These are phyloP conservation scores for Blastobotrys chiropterorum DNA, from an alignment of 805 yeast species.

Conservation along the genomic window DNA sequence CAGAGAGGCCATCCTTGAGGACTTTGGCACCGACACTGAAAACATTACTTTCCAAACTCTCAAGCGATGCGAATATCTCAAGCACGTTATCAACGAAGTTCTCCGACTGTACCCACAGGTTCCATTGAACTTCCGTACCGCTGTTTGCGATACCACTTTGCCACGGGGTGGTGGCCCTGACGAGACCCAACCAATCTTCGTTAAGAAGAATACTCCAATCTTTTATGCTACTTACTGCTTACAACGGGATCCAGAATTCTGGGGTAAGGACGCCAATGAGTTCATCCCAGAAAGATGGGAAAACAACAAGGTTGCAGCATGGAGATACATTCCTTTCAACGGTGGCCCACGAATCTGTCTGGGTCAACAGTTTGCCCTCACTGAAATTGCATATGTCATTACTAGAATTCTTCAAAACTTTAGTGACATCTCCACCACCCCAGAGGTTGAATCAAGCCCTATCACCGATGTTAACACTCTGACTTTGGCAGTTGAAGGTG, in stretches of 20 bases:
- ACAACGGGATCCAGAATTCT: slow-evolving; percentile 36
- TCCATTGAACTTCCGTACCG: slow-evolving; percentile 39
- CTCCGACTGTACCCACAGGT: slow-evolving; percentile 44
- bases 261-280: slow-evolving; percentile 39
- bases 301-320: slow-evolving; percentile 21
- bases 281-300: slow-evolving; percentile 46
- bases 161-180: slow-evolving; percentile 48
- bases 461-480: neutral
- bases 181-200: slow-evolving; percentile 31
- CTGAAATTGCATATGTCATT: slow-evolving; percentile 39
- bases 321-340: slow-evolving; percentile 41
- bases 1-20: slow-evolving; percentile 32
- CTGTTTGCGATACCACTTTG: slow-evolving; percentile 38
- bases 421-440: slow-evolving; percentile 17
- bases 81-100: slow-evolving; percentile 39
- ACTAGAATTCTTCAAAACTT: slow-evolving; percentile 33
- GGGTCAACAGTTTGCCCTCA: slow-evolving; percentile 45
- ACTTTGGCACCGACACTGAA: slow-evolving; percentile 27
- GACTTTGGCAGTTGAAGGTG: neutral
- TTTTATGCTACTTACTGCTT: slow-evolving; percentile 33
- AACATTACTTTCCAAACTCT: slow-evolving; percentile 36
- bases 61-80: slow-evolving; percentile 39
- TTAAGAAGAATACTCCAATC: slow-evolving; percentile 36
- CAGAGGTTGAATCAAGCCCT: neutral
- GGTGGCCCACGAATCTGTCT: slow-evolving; percentile 45